phyloP scores from a whole-genome alignment of 257 asterid species.

The Cordia subcordata region DNA sequence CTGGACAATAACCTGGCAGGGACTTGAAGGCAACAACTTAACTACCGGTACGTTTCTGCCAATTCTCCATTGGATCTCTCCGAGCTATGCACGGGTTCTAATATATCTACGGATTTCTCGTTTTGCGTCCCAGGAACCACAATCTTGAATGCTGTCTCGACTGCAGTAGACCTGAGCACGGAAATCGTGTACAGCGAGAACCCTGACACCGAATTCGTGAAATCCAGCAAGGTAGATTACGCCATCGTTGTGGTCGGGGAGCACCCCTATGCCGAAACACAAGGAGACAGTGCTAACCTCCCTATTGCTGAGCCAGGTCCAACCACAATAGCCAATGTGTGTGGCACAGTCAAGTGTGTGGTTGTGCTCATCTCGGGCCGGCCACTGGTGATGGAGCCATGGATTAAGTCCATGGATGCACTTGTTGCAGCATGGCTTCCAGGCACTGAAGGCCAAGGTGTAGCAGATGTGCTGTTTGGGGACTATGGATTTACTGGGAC shows the following conservation, averaged over 20 bases:
- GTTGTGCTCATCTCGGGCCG: constrained; percentile 52
- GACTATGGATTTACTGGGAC: constrained; percentile 53
- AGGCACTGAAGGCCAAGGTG: constrained; percentile 59
- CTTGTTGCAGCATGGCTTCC: constrained; percentile 78
- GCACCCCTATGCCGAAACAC: constrained; percentile 39
- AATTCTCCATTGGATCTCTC: not conserved
- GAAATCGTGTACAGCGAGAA: constrained; percentile 27
- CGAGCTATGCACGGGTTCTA: too few relatives aligned
- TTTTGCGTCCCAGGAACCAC: constrained; percentile 38
- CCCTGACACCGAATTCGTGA: constrained; percentile 22
- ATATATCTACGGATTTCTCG: not conserved
- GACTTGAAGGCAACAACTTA: not conserved
- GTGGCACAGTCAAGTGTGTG: constrained; percentile 41
- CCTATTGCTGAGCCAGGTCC: constrained; percentile 37
- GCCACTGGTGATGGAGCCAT: constrained; percentile 45
- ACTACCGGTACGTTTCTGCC: not conserved
- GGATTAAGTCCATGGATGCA: constrained; percentile 35
- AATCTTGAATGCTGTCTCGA: constrained; percentile 28
- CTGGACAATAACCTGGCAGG: not conserved
- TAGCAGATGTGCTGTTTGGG: constrained; percentile 56
- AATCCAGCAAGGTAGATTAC: constrained; percentile 29
- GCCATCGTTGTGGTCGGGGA: constrained; percentile 60
- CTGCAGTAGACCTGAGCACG: constrained; percentile 27
- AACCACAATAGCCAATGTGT: constrained; percentile 29
- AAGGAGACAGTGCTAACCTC: constrained; percentile 37